A percentile compares a stretch with the other conserved stretches of the same genome.
Conservation (phyloP, 306 rosid species). For the Oxytropis ochrocephala region DNA sequence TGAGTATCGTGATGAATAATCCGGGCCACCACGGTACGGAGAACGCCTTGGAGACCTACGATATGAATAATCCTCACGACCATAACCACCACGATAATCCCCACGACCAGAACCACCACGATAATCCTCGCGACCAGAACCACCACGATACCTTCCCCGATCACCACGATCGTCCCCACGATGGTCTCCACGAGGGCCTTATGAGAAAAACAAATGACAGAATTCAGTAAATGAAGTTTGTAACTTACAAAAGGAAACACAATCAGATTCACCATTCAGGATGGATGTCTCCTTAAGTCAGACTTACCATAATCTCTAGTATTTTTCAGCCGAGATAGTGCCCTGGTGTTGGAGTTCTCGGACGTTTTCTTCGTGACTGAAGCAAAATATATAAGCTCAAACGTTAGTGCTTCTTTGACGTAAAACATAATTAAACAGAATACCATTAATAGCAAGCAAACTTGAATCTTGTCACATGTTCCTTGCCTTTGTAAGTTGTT, state of each 20-base stretch:
- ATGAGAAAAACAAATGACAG: not conserved
- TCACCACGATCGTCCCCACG: conserved; percentile 38
- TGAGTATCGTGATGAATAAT: conserved; percentile 66
- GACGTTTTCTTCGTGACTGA: conserved; percentile 93
- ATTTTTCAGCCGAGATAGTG: conserved; percentile 89
- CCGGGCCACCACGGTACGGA: conserved; percentile 73
- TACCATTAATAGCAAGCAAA: not conserved
- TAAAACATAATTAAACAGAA: conserved; percentile 7
- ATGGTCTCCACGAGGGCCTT: not conserved
- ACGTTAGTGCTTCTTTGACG: conserved; percentile 5
- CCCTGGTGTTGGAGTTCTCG: conserved; percentile 98
- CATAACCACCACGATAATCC: not conserved
- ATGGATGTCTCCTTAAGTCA: not conserved
- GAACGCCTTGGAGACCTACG: conserved; percentile 91
- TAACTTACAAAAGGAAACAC: not conserved
- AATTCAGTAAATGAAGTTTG: not conserved
- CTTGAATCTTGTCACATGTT: not conserved
- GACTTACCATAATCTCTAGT: conserved; percentile 75
- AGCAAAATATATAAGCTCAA: conserved; percentile 34
- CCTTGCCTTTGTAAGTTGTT: not conserved
- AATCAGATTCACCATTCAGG: not conserved
- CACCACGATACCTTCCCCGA: conserved; percentile 47
- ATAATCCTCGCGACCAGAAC: conserved; percentile 71
- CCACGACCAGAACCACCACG: not conserved
- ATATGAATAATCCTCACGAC: conserved; percentile 8